A percentile compares a stretch with the other conserved stretches of the same genome.
Evolutionary conservation across 2,329 filamentous ascomycete genomes (phyloP).

Genomic region (Ceratocystiopsis sp.): DNA sequence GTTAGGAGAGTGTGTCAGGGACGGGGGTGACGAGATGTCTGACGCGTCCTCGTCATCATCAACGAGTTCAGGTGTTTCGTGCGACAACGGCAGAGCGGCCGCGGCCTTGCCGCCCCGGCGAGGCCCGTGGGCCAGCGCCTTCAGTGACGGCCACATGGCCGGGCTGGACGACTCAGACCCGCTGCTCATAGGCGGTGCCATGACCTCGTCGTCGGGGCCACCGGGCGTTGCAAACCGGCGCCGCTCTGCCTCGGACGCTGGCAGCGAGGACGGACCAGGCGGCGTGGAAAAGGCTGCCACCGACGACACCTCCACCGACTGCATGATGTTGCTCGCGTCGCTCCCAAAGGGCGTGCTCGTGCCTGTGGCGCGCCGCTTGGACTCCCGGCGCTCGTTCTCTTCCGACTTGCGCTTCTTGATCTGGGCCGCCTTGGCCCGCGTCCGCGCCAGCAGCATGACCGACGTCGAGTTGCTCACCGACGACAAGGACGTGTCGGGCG

Average conservation of each 20-base stretch:
- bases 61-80: slow-evolving; percentile 21
- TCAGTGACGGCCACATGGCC: slow-evolving; percentile 34
- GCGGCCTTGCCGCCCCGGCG: slow-evolving; percentile 15
- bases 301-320: slow-evolving; percentile 16
- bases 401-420: slow-evolving; percentile 10
- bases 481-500: slow-evolving; percentile 2
- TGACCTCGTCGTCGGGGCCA: slow-evolving; percentile 19
- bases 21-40: slow-evolving; percentile 45
- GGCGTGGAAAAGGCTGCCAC: slow-evolving; percentile 11
- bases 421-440: not conserved
- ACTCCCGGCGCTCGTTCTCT: slow-evolving; percentile 3
- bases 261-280: slow-evolving; percentile 5
- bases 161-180: slow-evolving; percentile 25
- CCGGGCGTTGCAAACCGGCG: slow-evolving; percentile 23
- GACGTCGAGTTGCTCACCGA: slow-evolving; percentile 5
- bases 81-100: slow-evolving; percentile 15
- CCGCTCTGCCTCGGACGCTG: slow-evolving; percentile 7
- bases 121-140: slow-evolving; percentile 26
- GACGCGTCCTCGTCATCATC: slow-evolving; percentile 24
- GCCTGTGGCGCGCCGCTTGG: slow-evolving; percentile 5
- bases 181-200: slow-evolving; percentile 39
- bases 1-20: slow-evolving; percentile 50
- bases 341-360: not conserved
- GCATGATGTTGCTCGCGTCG: slow-evolving; percentile 6
- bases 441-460: slow-evolving; percentile 4